Percentiles rank a stretch among this genome's conserved stretches.
Evolutionary conservation across 202 grass and related monocot species (phyloP).

Genomic region (Musa balbisiana): DNA sequence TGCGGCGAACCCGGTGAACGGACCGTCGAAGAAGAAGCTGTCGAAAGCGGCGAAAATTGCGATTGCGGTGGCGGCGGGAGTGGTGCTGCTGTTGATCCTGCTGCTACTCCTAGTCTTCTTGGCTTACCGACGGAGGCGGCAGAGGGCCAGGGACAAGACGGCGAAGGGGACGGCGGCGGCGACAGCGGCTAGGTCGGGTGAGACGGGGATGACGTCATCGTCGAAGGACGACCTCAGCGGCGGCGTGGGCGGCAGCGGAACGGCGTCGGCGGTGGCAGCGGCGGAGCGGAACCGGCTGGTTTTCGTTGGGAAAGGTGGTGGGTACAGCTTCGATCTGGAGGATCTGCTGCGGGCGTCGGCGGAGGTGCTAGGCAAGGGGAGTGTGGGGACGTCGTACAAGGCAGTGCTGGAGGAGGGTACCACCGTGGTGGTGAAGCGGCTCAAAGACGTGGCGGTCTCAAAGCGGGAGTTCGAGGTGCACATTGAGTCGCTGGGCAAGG

Average conservation of each 20-base stretch:
- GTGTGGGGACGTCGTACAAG: slow-evolving; percentile 70
- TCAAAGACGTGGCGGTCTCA: slow-evolving; percentile 51
- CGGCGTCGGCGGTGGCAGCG: slow-evolving; percentile 10
- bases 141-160: slow-evolving; percentile 14
- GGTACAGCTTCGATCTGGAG: slow-evolving; percentile 84
- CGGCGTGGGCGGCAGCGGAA: background rate
- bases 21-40: slow-evolving; percentile 24
- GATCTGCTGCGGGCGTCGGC: slow-evolving; percentile 85
- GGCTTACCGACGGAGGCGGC: slow-evolving; percentile 25
- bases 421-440: slow-evolving; percentile 81
- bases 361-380: slow-evolving; percentile 76
- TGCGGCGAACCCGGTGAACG: slow-evolving; percentile 13
- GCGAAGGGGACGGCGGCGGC: background rate
- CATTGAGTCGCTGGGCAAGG: slow-evolving; percentile 36
- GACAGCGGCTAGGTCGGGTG: background rate
- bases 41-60: slow-evolving; percentile 44
- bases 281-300: slow-evolving; percentile 43
- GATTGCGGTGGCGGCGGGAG: slow-evolving; percentile 17
- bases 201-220: slow-evolving; percentile 31
- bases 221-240: slow-evolving; percentile 53
- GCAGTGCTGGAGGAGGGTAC: slow-evolving; percentile 67
- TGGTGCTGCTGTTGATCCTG: slow-evolving; percentile 19
- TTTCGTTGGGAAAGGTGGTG: slow-evolving; percentile 44
- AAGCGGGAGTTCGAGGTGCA: slow-evolving; percentile 41
- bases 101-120: slow-evolving; percentile 30